A percentile compares a stretch with the other conserved stretches of the same genome.
These are phyloP conservation scores for Coemansia sp. DNA, from an alignment of 192 early-diverging fungal genomes.

Conservation along the genomic window DNA sequence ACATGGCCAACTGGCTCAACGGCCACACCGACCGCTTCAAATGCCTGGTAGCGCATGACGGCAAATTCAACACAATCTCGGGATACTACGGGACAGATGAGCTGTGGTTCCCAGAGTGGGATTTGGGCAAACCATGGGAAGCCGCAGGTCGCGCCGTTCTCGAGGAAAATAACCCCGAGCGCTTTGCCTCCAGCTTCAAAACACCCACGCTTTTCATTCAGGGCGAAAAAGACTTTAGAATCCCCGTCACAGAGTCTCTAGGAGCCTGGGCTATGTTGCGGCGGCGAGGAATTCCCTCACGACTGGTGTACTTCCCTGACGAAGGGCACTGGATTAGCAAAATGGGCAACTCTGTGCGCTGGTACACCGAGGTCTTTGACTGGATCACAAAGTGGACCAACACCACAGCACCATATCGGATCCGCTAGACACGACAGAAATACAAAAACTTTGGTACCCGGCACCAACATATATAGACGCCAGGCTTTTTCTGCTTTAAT, in stretches of 20 bases:
- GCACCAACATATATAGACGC: too few relatives aligned
- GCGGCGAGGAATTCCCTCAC: constrained; percentile 63
- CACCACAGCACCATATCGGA: constrained; percentile 28
- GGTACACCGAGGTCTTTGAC: constrained; percentile 67
- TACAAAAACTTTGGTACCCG: background rate
- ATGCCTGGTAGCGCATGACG: constrained; percentile 66
- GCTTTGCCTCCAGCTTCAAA: constrained; percentile 64
- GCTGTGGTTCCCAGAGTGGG: constrained; percentile 74
- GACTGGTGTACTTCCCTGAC: constrained; percentile 73
- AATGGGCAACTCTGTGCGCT: constrained; percentile 67
- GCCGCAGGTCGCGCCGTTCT: constrained; percentile 50
- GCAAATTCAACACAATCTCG: constrained; percentile 59
- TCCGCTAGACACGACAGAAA: constrained; percentile 7
- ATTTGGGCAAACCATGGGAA: constrained; percentile 68
- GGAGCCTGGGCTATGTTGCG: constrained; percentile 72
- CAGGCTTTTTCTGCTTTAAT: background rate
- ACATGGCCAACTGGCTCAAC: constrained; percentile 79
- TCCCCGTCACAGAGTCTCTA: constrained; percentile 67
- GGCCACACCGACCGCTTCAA: constrained; percentile 63
- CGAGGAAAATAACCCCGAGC: constrained; percentile 66
- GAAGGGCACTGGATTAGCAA: constrained; percentile 74
- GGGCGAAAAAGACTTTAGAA: constrained; percentile 66
- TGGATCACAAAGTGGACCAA: constrained; percentile 55
- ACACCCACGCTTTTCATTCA: constrained; percentile 81
- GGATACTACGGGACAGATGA: constrained; percentile 74